A percentile compares a stretch with the other conserved stretches of the same genome.
phyloP scores from a whole-genome alignment of 495 filamentous ascomycete genomes.

The Glutinoglossum americanum region DNA sequence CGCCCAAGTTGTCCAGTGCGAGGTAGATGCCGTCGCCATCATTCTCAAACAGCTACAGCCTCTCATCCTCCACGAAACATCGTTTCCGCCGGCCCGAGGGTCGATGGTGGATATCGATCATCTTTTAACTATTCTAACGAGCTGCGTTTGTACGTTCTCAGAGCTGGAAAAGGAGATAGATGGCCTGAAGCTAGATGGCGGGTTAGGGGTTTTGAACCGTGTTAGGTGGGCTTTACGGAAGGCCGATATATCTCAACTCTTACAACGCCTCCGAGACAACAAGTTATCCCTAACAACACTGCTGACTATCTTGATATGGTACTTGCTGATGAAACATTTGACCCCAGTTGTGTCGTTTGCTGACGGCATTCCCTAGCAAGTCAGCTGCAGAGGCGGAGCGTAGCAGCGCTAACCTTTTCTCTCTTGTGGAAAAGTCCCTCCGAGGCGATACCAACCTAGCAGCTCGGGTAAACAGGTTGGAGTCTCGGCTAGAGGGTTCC shows the following conservation, averaged over 20 bases:
- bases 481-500: not conserved
- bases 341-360: not conserved
- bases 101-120: not conserved
- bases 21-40: too few species aligned
- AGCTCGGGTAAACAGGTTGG: not conserved
- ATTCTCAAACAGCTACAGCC: too few species aligned
- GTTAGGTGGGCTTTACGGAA: not conserved
- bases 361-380: not conserved
- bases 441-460: not conserved
- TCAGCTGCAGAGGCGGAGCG: not conserved
- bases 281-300: not conserved
- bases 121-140: not conserved
- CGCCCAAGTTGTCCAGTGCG: too few species aligned
- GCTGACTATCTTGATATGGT: not conserved
- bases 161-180: not conserved
- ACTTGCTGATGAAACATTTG: not conserved
- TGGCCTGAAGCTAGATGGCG: not conserved
- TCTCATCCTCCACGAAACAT: too few species aligned
- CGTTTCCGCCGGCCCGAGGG: too few species aligned
- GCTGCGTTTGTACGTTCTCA: not conserved
- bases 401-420: not conserved
- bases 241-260: not conserved
- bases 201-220: not conserved
- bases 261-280: not conserved
- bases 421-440: not conserved